These are phyloP conservation scores for Suillus alpinus DNA, from an alignment of 768 basidiomycete genomes.

Conservation along the genomic window DNA sequence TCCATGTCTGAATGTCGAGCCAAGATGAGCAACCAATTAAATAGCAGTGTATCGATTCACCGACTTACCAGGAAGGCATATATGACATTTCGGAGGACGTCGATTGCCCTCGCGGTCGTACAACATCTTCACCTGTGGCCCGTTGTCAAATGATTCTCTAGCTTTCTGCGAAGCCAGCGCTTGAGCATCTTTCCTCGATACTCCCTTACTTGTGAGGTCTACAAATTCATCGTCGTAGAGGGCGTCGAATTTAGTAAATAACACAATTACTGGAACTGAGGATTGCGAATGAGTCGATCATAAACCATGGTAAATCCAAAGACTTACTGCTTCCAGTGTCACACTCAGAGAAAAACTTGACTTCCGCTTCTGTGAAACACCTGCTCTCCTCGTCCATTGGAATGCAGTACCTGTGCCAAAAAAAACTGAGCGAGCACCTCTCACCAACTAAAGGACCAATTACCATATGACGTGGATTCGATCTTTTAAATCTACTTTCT, in stretches of 20 bases:
- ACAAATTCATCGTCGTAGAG: slow-evolving; percentile 21
- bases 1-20: slow-evolving; percentile 15
- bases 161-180: slow-evolving; percentile 14
- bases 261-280: slow-evolving; percentile 35
- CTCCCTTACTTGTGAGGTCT: slow-evolving; percentile 10
- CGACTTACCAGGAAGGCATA: background rate
- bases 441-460: background rate
- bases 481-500: slow-evolving; percentile 15
- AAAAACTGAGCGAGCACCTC: background rate
- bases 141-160: slow-evolving; percentile 1
- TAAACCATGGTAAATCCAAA: background rate
- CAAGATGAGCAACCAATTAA: background rate
- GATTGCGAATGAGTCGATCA: background rate
- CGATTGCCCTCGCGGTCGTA: background rate
- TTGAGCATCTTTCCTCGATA: slow-evolving; percentile 11
- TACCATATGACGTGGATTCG: slow-evolving; percentile 41
- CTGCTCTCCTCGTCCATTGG: slow-evolving; percentile 23
- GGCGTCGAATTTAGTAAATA: slow-evolving; percentile 39
- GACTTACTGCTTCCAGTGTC: slow-evolving; percentile 10
- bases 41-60: background rate
- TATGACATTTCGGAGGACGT: background rate
- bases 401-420: slow-evolving; percentile 36
- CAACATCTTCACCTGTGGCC: background rate
- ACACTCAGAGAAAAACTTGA: slow-evolving; percentile 1
- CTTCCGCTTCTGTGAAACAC: slow-evolving; percentile 27